These are phyloP conservation scores for Saccharomyces uvarum DNA, from an alignment of 1,139 yeast genomes.

Conservation along the genomic window DNA sequence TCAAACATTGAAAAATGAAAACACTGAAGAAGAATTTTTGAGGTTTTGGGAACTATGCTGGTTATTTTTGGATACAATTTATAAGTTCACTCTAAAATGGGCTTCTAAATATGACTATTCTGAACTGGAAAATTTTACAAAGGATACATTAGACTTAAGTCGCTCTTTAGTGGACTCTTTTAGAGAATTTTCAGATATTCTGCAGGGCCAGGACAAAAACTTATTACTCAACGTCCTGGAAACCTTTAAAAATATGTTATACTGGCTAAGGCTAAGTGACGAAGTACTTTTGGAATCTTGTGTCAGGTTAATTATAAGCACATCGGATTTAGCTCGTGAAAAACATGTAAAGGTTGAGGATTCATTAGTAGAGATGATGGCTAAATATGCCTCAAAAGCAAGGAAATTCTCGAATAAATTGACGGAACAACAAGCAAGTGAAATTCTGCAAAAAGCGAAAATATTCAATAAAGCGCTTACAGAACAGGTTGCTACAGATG, in stretches of 20 bases:
- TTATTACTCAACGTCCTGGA: slow-evolving; percentile 32
- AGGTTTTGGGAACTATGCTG: slow-evolving; percentile 62
- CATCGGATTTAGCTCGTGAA: slow-evolving; percentile 56
- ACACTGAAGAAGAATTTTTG: slow-evolving; percentile 28
- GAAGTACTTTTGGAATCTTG: slow-evolving; percentile 65
- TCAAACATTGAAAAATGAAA: slow-evolving; percentile 18
- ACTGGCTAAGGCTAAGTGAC: slow-evolving; percentile 80
- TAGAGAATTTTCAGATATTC: slow-evolving; percentile 42
- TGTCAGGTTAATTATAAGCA: slow-evolving; percentile 59
- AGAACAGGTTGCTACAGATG: slow-evolving; percentile 42
- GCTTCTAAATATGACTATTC: slow-evolving; percentile 52
- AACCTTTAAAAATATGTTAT: slow-evolving; percentile 56
- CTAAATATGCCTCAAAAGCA: slow-evolving; percentile 58
- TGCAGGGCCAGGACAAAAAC: slow-evolving; percentile 30
- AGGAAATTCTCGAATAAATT: slow-evolving; percentile 60
- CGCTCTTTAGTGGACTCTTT: slow-evolving; percentile 59
- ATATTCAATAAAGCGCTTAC: slow-evolving; percentile 47
- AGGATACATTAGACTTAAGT: slow-evolving; percentile 79
- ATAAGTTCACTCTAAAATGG: slow-evolving; percentile 66
- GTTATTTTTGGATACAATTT: slow-evolving; percentile 64
- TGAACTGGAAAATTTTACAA: slow-evolving; percentile 67
- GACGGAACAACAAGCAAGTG: slow-evolving; percentile 50
- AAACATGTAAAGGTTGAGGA: slow-evolving; percentile 43
- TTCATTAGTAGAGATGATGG: slow-evolving; percentile 45
- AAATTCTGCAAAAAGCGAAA: slow-evolving; percentile 51